Conservation (phyloP, 129 eudicot genomes). For the Scalesia atractyloides region DNA sequence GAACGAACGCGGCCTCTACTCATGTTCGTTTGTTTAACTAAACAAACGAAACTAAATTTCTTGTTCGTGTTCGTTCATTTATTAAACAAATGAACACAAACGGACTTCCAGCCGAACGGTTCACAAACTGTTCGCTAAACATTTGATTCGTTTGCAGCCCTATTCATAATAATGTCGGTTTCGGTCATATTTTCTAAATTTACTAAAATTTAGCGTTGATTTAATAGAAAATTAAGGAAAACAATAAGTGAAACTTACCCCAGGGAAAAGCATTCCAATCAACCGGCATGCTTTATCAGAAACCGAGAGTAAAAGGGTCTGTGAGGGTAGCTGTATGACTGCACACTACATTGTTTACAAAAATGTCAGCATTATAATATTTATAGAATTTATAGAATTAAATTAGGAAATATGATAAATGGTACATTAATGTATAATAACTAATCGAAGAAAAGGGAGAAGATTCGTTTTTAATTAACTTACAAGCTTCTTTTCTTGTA, state of each 20-base stretch:
- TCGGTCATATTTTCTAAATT: not conserved
- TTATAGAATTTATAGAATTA: not conserved
- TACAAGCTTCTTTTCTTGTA: slow-evolving; percentile 99
- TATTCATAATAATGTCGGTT: not conserved
- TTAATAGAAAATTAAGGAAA: not conserved
- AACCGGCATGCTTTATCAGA: slow-evolving; percentile 92
- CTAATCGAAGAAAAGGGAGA: not conserved
- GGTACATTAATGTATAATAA: slow-evolving; percentile 7
- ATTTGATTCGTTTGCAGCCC: too few species aligned
- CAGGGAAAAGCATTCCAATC: slow-evolving; percentile 99
- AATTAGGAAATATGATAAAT: not conserved
- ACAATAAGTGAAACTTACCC: slow-evolving; percentile 51
- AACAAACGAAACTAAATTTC: too few species aligned
- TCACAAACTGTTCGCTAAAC: too few species aligned
- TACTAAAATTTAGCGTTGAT: not conserved
- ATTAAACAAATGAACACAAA: too few species aligned
- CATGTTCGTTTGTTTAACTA: too few species aligned
- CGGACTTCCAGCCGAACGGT: too few species aligned
- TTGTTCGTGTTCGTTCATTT: too few species aligned
- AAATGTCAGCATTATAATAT: slow-evolving; percentile 15
- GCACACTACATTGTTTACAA: slow-evolving; percentile 62
- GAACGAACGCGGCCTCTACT: too few species aligned
- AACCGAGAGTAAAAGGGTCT: slow-evolving; percentile 85
- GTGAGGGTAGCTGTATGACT: slow-evolving; percentile 96
- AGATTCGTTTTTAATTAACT: slow-evolving; percentile 33